phyloP scores from a whole-genome alignment of 1,284 basidiomycete species.

The Exobasidium rhododendri region DNA sequence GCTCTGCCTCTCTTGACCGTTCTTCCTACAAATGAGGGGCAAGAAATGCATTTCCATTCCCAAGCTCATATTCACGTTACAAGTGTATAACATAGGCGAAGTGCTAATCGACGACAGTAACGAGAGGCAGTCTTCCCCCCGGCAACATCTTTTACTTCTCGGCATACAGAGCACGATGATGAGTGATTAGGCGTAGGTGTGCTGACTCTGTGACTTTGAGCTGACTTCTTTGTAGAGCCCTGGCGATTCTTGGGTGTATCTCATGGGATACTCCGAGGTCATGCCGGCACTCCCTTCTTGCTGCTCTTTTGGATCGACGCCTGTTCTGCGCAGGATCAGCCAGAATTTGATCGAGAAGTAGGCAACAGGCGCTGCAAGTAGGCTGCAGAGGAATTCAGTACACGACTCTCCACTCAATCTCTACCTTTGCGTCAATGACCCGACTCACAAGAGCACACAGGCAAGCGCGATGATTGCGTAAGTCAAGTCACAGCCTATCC shows the following conservation, averaged over 20 bases:
- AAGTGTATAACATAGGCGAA: too few species aligned
- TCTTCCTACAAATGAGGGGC: too few species aligned
- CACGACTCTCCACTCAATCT: neutral
- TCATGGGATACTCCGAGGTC: neutral
- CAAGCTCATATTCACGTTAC: too few species aligned
- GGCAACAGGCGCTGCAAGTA: neutral
- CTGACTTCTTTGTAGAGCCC: neutral
- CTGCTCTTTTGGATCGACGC: neutral
- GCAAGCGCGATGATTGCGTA: neutral
- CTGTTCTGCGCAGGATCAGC: slow-evolving; percentile 1
- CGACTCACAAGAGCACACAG: slow-evolving; percentile 6
- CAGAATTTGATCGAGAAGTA: slow-evolving; percentile 3
- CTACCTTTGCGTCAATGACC: too few species aligned
- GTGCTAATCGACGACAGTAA: too few species aligned
- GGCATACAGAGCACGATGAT: too few species aligned
- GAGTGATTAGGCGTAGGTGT: too few species aligned
- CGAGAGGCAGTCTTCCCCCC: too few species aligned
- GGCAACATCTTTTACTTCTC: too few species aligned
- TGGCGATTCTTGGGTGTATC: neutral
- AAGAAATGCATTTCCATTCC: too few species aligned
- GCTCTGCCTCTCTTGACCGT: too few species aligned
- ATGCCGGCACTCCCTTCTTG: neutral
- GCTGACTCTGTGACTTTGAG: too few species aligned
- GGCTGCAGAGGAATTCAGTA: neutral
- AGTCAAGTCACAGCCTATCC: slow-evolving; percentile 3